A percentile compares a stretch with the other conserved stretches of the same genome.
phyloP scores from a whole-genome alignment of 1,284 basidiomycete species.

The Pascua guehoae region DNA sequence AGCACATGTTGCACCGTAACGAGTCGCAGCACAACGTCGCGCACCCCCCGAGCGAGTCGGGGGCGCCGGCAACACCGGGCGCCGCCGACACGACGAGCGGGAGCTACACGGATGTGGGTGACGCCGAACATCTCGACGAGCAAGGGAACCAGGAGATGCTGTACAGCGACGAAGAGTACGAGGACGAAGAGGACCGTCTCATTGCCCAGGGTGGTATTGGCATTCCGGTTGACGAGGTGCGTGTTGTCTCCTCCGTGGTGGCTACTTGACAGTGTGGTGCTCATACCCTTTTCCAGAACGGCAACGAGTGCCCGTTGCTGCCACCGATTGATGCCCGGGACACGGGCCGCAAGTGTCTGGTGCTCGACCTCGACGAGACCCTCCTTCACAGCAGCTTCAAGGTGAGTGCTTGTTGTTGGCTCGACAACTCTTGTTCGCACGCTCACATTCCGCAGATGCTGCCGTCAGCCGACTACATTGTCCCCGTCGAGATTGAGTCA shows the following conservation, averaged over 20 bases:
- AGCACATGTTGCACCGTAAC: constrained; percentile 26
- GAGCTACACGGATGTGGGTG: constrained; percentile 37
- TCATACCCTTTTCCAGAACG: constrained; percentile 58
- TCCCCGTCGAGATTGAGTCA: constrained; percentile 98
- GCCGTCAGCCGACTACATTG: constrained; percentile 93
- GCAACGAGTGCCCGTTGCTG: constrained; percentile 74
- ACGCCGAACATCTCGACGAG: constrained; percentile 42
- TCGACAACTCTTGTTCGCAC: constrained; percentile 1
- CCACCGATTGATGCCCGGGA: constrained; percentile 71
- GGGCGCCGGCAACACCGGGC: constrained; percentile 11
- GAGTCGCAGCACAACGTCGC: constrained; percentile 31
- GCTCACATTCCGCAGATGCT: constrained; percentile 63
- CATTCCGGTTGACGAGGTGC: constrained; percentile 70
- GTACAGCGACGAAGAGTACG: constrained; percentile 53
- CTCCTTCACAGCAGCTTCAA: constrained; percentile 91
- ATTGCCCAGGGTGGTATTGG: constrained; percentile 77
- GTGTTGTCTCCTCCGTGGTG: constrained; percentile 32
- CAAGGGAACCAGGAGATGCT: constrained; percentile 51
- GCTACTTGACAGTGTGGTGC: not conserved
- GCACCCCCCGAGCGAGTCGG: constrained; percentile 11
- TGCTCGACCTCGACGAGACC: constrained; percentile 94
- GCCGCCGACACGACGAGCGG: constrained; percentile 30
- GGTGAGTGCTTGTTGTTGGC: constrained; percentile 53
- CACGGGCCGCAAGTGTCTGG: constrained; percentile 81
- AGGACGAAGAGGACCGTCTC: constrained; percentile 73